Evolutionary conservation across 768 basidiomycete genomes (phyloP).

Genomic region (Lactarius psammicola): DNA sequence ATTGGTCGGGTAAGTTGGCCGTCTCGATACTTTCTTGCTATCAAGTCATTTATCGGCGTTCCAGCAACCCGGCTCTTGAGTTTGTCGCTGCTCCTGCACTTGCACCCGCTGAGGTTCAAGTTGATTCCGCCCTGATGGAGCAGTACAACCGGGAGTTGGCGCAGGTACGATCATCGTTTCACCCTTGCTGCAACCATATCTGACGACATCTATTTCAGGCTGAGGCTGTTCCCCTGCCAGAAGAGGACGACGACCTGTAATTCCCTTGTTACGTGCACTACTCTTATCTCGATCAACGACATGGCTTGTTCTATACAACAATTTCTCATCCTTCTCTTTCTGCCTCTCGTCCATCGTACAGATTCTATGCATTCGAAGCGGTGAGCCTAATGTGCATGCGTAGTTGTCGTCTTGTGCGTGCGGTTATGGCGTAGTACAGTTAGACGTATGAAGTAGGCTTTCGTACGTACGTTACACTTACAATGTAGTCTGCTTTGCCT

Average conservation of each 20-base stretch:
- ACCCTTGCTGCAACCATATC: not conserved
- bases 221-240: slow-evolving; percentile 90
- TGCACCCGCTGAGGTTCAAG: slow-evolving; percentile 86
- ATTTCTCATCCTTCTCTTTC: slow-evolving; percentile 3
- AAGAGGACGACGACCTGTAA: slow-evolving; percentile 91
- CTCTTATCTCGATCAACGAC: slow-evolving; percentile 10
- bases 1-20: slow-evolving; percentile 78
- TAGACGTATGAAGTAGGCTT: slow-evolving; percentile 15
- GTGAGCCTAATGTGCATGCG: slow-evolving; percentile 4
- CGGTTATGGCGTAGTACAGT: not conserved
- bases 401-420: not conserved
- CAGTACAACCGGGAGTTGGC: slow-evolving; percentile 78
- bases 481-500: slow-evolving; percentile 17
- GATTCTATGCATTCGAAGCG: slow-evolving; percentile 13
- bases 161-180: slow-evolving; percentile 43
- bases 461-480: slow-evolving; percentile 13
- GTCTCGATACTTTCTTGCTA: too few species aligned
- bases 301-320: slow-evolving; percentile 18
- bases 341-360: slow-evolving; percentile 7
- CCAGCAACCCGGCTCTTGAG: slow-evolving; percentile 80
- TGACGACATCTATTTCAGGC: slow-evolving; percentile 49
- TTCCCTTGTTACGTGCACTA: slow-evolving; percentile 21
- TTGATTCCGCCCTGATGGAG: slow-evolving; percentile 76
- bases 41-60: not conserved
- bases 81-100: slow-evolving; percentile 97